A percentile compares a stretch with the other conserved stretches of the same genome.
Evolutionary conservation across 768 basidiomycete species (phyloP).

Genomic region (Boletus tomentosulus): DNA sequence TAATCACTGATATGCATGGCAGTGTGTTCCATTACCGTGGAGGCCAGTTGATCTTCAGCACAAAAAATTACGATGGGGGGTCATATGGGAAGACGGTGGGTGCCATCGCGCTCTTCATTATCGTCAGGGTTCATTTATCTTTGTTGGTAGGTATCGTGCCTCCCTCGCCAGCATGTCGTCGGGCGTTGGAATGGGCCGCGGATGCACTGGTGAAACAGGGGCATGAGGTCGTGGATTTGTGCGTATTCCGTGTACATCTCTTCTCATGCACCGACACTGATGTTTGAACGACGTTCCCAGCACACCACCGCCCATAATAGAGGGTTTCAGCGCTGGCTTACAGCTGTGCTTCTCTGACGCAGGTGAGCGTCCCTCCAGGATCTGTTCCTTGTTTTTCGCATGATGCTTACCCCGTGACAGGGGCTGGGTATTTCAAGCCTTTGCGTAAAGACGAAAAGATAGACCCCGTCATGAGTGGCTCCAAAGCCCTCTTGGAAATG

Average conservation of each 20-base stretch:
- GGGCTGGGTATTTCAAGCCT: constrained; percentile 38
- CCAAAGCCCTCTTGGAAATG: constrained; percentile 23
- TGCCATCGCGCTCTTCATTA: background rate
- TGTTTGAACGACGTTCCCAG: constrained; percentile 16
- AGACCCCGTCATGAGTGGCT: constrained; percentile 27
- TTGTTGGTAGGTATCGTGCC: constrained; percentile 31
- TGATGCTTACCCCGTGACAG: constrained; percentile 25
- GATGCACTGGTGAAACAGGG: constrained; percentile 35
- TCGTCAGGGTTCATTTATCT: background rate
- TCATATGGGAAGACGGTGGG: constrained; percentile 42
- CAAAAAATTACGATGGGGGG: constrained; percentile 37
- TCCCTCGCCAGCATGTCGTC: constrained; percentile 38
- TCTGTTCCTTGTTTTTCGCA: background rate
- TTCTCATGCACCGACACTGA: background rate
- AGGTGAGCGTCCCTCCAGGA: constrained; percentile 29
- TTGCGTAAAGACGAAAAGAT: constrained; percentile 35
- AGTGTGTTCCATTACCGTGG: constrained; percentile 45
- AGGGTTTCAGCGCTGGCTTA: constrained; percentile 49
- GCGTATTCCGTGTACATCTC: constrained; percentile 5
- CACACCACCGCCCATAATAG: constrained; percentile 44
- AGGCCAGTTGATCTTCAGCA: constrained; percentile 30
- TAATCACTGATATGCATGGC: background rate
- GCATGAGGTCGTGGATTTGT: constrained; percentile 41
- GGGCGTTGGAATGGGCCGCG: constrained; percentile 34
- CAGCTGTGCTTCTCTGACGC: constrained; percentile 56